Conservation (phyloP, 2,329 filamentous ascomycete genomes). For the Fusarium sp. region DNA sequence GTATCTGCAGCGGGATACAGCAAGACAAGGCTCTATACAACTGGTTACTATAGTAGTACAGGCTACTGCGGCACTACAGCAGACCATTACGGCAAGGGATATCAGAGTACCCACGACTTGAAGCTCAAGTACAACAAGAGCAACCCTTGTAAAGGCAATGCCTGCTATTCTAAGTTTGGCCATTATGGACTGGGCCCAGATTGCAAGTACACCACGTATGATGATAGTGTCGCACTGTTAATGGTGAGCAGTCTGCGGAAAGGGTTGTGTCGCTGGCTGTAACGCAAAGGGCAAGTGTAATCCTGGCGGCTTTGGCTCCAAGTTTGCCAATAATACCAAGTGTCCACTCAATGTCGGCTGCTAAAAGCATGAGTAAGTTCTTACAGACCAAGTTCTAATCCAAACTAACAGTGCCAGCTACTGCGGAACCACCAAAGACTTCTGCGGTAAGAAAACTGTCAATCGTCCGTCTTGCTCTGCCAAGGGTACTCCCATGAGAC, state of each 20-base stretch:
- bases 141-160: constrained; percentile 43
- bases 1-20: constrained; percentile 1
- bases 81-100: constrained; percentile 4
- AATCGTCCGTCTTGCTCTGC: neutral
- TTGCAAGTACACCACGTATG: neutral
- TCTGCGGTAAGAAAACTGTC: neutral
- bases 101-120: constrained; percentile 38
- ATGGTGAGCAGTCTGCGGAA: neutral
- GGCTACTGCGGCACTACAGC: constrained; percentile 38
- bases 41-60: constrained; percentile 31
- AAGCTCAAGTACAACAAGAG: constrained; percentile 43
- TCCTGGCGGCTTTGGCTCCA: neutral
- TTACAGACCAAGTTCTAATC: too few relatives aligned
- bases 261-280: constrained; percentile 34
- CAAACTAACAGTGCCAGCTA: neutral
- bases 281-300: constrained; percentile 28
- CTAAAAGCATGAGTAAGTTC: neutral
- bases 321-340: neutral
- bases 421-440: neutral
- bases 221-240: neutral
- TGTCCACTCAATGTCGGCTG: neutral
- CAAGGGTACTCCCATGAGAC: neutral
- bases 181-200: constrained; percentile 41
- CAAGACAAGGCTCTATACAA: constrained; percentile 22
- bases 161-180: constrained; percentile 43